These are phyloP conservation scores for Cyberlindnera mrakii DNA, from an alignment of 805 yeast species.

Conservation along the genomic window DNA sequence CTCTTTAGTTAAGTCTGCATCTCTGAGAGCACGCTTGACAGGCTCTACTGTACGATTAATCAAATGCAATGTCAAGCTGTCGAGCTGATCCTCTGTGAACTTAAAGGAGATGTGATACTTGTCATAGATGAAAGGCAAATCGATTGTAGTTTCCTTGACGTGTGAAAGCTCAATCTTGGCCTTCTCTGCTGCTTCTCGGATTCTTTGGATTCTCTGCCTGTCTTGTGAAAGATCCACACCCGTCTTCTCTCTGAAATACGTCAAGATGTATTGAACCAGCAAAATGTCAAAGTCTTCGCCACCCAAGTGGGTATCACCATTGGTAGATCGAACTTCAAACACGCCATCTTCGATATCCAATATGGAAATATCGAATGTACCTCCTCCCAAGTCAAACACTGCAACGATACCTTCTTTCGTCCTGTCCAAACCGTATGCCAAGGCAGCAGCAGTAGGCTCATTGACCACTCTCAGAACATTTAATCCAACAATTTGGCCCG, in stretches of 20 bases:
- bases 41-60: conserved; percentile 67
- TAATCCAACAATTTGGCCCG: conserved; percentile 71
- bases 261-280: conserved; percentile 49
- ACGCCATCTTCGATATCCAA: conserved; percentile 76
- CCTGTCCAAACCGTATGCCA: conserved; percentile 71
- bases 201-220: conserved; percentile 56
- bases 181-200: conserved; percentile 73
- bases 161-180: conserved; percentile 73
- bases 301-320: conserved; percentile 81
- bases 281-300: conserved; percentile 81
- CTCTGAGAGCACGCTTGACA: conserved; percentile 66
- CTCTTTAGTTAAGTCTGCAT: conserved; percentile 58
- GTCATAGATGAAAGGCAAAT: conserved; percentile 62
- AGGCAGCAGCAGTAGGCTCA: conserved; percentile 84
- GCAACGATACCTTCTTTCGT: conserved; percentile 35
- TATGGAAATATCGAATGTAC: conserved; percentile 77
- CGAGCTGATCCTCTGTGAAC: conserved; percentile 63
- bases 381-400: conserved; percentile 77
- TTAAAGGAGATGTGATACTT: conserved; percentile 54
- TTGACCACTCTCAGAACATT: conserved; percentile 71
- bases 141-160: conserved; percentile 52
- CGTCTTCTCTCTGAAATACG: conserved; percentile 45
- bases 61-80: conserved; percentile 57
- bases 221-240: conserved; percentile 22
- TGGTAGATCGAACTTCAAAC: conserved; percentile 76